phyloP scores from a whole-genome alignment of 805 yeast species.

The Debaryomyces maramus region DNA sequence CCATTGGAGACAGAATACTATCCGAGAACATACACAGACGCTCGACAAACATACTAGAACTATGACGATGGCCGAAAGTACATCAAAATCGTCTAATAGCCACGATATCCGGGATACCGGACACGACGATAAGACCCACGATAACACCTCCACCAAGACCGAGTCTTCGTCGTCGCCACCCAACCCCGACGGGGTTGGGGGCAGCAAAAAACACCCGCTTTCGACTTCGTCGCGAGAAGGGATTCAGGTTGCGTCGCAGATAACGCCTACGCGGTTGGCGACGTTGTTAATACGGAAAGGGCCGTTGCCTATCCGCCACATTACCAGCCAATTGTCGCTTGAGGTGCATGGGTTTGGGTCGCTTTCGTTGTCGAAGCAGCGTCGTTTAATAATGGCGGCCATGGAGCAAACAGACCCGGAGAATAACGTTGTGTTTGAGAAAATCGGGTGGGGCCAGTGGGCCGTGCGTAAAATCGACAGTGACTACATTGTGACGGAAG shows the following conservation, averaged over 20 bases:
- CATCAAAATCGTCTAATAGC: not conserved
- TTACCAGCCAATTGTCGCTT: conserved; percentile 71
- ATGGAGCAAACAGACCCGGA: conserved; percentile 68
- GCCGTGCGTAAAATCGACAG: conserved; percentile 61
- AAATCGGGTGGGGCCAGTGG: conserved; percentile 99
- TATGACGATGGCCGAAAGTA: not conserved
- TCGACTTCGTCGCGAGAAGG: conserved; percentile 87
- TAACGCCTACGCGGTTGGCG: conserved; percentile 78
- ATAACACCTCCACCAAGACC: not conserved
- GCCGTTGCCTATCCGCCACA: conserved; percentile 87
- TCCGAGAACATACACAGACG: too few species aligned
- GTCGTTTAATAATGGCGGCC: conserved; percentile 86
- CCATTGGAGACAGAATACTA: too few species aligned
- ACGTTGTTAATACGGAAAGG: conserved; percentile 69
- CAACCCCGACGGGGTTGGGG: not conserved
- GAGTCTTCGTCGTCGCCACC: not conserved
- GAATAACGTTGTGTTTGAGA: conserved; percentile 74
- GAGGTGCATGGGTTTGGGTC: conserved; percentile 80
- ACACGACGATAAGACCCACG: conserved; percentile 1
- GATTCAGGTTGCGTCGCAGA: conserved; percentile 80
- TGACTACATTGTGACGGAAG: conserved; percentile 49
- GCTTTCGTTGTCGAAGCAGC: conserved; percentile 80
- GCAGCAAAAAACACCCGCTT: conserved; percentile 28
- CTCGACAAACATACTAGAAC: too few species aligned
- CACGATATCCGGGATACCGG: too few species aligned